Conservation (phyloP, 2,329 filamentous ascomycete genomes). For the Claviceps cyperi region DNA sequence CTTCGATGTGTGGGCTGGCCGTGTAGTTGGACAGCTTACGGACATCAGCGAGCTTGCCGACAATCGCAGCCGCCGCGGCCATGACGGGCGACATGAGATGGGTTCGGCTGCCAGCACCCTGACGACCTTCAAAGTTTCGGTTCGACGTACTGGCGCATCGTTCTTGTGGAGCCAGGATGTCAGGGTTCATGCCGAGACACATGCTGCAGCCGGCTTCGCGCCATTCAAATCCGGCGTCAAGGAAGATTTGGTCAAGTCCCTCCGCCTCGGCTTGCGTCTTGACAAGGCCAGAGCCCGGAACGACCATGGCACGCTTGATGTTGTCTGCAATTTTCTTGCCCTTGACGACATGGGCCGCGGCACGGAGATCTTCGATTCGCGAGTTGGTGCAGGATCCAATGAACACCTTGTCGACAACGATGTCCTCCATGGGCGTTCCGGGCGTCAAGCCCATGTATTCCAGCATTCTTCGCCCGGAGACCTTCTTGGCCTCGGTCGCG, state of each 20-base stretch:
- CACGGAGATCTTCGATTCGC: constrained; percentile 85
- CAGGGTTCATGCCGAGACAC: constrained; percentile 98
- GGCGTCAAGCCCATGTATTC: constrained; percentile 92
- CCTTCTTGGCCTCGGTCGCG: constrained; percentile 63
- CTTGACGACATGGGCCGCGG: constrained; percentile 72
- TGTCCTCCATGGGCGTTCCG: constrained; percentile 84
- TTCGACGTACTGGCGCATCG: constrained; percentile 93
- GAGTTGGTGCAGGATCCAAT: constrained; percentile 98
- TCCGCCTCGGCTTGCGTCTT: constrained; percentile 85
- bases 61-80: constrained; percentile 82
- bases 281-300: constrained; percentile 87
- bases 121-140: constrained; percentile 92
- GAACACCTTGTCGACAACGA: constrained; percentile 87
- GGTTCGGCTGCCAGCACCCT: constrained; percentile 80
- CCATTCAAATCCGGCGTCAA: constrained; percentile 91
- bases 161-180: constrained; percentile 84
- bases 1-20: constrained; percentile 44
- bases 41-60: constrained; percentile 83
- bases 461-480: constrained; percentile 63
- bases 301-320: constrained; percentile 88
- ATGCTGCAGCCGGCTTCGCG: constrained; percentile 96
- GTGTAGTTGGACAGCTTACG: constrained; percentile 57
- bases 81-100: constrained; percentile 96
- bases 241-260: constrained; percentile 85
- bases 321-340: constrained; percentile 78